Conservation (phyloP, 140 eudicot genomes). For the Anethum foeniculum region DNA sequence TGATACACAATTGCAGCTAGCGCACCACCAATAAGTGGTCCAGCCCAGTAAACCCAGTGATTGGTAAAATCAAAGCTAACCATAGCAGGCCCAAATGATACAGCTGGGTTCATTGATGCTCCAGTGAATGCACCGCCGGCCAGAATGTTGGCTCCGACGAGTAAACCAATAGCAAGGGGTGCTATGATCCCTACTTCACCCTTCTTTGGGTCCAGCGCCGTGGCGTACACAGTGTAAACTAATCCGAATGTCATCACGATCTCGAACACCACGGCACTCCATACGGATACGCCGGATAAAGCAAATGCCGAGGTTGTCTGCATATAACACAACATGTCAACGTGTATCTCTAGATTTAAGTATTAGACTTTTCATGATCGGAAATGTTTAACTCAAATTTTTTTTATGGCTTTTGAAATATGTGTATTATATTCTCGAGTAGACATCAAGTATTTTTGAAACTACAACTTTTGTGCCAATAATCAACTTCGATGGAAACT, state of each 20-base stretch:
- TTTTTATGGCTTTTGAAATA: no score
- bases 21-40: conserved; percentile 57
- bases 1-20: conserved; percentile 47
- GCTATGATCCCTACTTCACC: conserved; percentile 44
- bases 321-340: background rate
- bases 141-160: conserved; percentile 61
- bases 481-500: no score
- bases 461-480: no score
- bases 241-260: conserved; percentile 42
- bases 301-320: conserved; percentile 29
- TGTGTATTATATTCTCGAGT: no score
- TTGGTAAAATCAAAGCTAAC: conserved; percentile 46
- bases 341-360: background rate
- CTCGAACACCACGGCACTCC: conserved; percentile 31
- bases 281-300: conserved; percentile 26
- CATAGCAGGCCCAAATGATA: conserved; percentile 58
- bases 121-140: conserved; percentile 68
- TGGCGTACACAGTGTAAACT: conserved; percentile 40
- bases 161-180: conserved; percentile 54
- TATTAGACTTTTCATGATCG: no score
- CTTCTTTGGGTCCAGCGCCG: conserved; percentile 39
- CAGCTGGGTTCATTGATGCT: conserved; percentile 69
- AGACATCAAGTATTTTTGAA: no score
- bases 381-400: no score
- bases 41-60: conserved; percentile 74